Base-by-base conservation (phyloP, 1,139 yeast genomes). In the Blastobotrys elegans region DNA sequence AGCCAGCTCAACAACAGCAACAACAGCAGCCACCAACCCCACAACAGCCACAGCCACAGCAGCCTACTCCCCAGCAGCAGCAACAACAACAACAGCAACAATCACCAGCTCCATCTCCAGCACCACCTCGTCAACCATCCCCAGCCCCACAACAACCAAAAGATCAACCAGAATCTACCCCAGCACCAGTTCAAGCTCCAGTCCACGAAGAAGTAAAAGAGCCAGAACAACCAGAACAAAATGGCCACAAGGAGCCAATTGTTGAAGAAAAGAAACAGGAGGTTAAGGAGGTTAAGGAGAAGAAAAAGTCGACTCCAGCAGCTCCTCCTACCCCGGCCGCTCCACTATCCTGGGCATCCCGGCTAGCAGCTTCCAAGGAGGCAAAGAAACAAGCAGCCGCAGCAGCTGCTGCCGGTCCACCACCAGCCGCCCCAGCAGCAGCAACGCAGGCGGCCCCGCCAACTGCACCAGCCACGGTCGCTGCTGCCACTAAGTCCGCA, bases 401-500 rank as follows among this genome's bases (percentile, higher is more conserved):
- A n/a, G n/a, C n/a, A n/a, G n/a, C n/a, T n/a, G n/a, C n/a, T n/a
- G n/a, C n/a, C n/a, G n/a, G n/a, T n/a, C n/a, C n/a, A n/a, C 21
- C 38, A 10, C 26, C 3, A 36, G 44, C 2, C 22, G 42, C 26
- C 14, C 31, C 47, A 27, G 34, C 42, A 16, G 34, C 43, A 11
- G 16, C 4, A 13, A 4, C 32, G 4, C 16, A 4, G 8, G 4
- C 29, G 3, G 3, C 40, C 11, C 14, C 30, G n/a, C 11, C 18
- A 4, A 17, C 40, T 13, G 30, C 50, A 13, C 16, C 53, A 14
- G 50, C 47, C 5, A 44, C 51, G 36, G n/a, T n/a, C n/a, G n/a
- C n/a, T n/a, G n/a, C n/a, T n/a, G n/a, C n/a, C n/a, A 46, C 39
- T 21, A 46, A 45, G 32, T 31, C 43, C 6, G 50, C 48, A 21